Evolutionary conservation across 1,139 yeast genomes (phyloP).

Genomic region (Entelexis sorbosivorans): DNA sequence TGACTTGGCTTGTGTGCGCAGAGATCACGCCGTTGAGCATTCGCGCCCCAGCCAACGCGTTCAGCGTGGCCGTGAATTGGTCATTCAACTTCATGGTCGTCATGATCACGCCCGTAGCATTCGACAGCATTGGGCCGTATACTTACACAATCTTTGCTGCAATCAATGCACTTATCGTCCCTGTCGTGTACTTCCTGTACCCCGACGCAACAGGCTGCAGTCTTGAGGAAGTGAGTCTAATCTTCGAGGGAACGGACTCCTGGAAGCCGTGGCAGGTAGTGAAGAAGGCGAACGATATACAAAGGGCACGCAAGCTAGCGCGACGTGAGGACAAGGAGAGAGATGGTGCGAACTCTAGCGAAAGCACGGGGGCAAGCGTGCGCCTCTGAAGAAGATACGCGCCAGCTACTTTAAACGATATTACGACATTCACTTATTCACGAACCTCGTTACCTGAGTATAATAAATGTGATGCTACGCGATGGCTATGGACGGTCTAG

Average conservation of each 20-base stretch:
- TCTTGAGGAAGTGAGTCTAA: constrained; percentile 40
- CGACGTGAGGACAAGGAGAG: not conserved
- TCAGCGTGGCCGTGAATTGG: constrained; percentile 38
- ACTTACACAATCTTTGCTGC: constrained; percentile 33
- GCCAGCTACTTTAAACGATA: too few species aligned
- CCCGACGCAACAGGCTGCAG: constrained; percentile 36
- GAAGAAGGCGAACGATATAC: constrained; percentile 23
- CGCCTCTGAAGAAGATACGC: too few species aligned
- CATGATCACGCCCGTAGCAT: constrained; percentile 36
- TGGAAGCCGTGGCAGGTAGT: constrained; percentile 36
- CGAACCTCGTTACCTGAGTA: too few species aligned
- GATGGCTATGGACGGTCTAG: too few species aligned
- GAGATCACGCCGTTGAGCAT: constrained; percentile 48
- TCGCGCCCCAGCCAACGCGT: constrained; percentile 45
- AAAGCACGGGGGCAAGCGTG: not conserved
- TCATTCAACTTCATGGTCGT: constrained; percentile 39
- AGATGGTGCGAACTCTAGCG: not conserved
- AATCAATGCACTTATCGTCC: constrained; percentile 44
- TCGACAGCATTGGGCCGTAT: constrained; percentile 31
- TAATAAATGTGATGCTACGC: too few species aligned
- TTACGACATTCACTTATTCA: too few species aligned
- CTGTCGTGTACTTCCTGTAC: constrained; percentile 42
- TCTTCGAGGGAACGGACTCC: constrained; percentile 26
- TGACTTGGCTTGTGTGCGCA: constrained; percentile 47
- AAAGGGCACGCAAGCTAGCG: not conserved